Conservation (phyloP, 129 eudicot species). For the Erigeron canadensis region DNA sequence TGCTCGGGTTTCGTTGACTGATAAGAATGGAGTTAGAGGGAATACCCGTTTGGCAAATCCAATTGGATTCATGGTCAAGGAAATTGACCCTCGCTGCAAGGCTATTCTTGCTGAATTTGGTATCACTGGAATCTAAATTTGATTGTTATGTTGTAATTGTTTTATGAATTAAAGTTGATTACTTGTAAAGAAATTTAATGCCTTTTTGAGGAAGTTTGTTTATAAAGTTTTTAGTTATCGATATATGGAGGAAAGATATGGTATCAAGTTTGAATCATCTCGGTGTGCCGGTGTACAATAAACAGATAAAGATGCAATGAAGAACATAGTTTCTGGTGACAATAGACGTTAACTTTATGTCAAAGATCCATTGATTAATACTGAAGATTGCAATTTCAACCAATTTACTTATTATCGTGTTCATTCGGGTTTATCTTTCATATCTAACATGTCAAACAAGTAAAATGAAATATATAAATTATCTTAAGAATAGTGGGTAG, state of each 20-base stretch:
- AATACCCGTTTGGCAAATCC: constrained; percentile 40
- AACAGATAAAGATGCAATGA: too few species aligned
- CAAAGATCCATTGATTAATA: too few species aligned
- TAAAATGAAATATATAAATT: neutral
- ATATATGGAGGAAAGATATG: neutral
- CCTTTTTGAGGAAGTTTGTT: constrained; percentile 17
- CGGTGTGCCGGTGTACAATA: neutral
- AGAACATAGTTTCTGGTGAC: too few species aligned
- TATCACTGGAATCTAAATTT: constrained; percentile 18
- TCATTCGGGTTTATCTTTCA: neutral
- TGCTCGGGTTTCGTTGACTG: constrained; percentile 36
- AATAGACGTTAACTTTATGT: too few species aligned
- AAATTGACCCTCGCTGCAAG: constrained; percentile 37
- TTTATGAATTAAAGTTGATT: neutral
- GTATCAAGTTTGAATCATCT: neutral
- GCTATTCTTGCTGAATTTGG: constrained; percentile 39
- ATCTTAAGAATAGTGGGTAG: neutral
- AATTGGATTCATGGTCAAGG: constrained; percentile 46
- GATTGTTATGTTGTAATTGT: neutral
- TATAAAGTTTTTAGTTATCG: neutral
- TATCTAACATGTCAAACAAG: neutral
- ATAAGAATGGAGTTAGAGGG: constrained; percentile 41
- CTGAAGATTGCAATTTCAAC: neutral
- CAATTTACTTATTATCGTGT: neutral
- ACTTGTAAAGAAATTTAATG: constrained; percentile 15